Evolutionary conservation across 1,284 basidiomycete genomes (phyloP).

Genomic region (Waitea zeae): DNA sequence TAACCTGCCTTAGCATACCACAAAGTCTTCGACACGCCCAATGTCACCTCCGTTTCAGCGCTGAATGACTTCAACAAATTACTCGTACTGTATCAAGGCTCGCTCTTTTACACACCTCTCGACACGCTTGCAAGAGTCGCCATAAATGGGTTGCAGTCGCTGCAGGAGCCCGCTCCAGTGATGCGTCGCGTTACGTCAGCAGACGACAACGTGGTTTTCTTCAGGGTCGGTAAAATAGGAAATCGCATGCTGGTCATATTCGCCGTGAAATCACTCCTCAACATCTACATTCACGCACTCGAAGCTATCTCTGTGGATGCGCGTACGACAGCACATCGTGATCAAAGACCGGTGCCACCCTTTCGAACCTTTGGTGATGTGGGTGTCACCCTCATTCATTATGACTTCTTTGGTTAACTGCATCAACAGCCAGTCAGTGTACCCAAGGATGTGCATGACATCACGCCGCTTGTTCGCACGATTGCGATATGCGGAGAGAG

Average conservation of each 20-base stretch:
- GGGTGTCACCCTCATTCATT: too few relatives aligned
- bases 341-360: constrained; percentile 14
- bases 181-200: constrained; percentile 36
- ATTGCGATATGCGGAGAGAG: constrained; percentile 47
- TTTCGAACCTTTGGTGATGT: constrained; percentile 8
- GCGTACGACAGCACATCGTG: too few relatives aligned
- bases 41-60: constrained; percentile 33
- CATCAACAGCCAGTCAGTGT: constrained; percentile 41
- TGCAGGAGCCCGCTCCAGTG: constrained; percentile 29
- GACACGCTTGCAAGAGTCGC: constrained; percentile 43
- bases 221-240: constrained; percentile 32
- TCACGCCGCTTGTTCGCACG: constrained; percentile 39
- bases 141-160: too few relatives aligned
- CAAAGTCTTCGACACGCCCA: constrained; percentile 29
- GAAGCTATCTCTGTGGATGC: constrained; percentile 19
- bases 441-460: constrained; percentile 44
- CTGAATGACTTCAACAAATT: constrained; percentile 48
- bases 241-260: constrained; percentile 34
- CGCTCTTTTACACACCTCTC: constrained; percentile 48
- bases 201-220: constrained; percentile 36
- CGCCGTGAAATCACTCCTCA: constrained; percentile 40
- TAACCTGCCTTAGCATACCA: too few relatives aligned
- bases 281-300: constrained; percentile 30
- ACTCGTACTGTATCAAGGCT: constrained; percentile 39
- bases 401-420: too few relatives aligned